A percentile compares a stretch with the other conserved stretches of the same genome.
phyloP scores from a whole-genome alignment of 345 rosid genomes.

The Aethionema arabicum region DNA sequence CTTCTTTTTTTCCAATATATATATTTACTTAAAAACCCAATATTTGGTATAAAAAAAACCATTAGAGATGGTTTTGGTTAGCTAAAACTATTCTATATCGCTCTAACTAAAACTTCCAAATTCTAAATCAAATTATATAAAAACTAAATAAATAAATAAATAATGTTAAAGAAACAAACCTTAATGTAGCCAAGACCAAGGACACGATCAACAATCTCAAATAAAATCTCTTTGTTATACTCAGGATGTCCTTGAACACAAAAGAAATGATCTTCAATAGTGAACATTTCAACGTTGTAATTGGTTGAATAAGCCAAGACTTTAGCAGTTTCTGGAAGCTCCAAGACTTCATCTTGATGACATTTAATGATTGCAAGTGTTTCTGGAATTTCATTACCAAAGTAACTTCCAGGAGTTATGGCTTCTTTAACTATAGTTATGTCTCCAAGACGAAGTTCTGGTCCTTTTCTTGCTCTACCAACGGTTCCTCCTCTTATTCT shows the following conservation, averaged over 20 bases:
- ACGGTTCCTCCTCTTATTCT: constrained; percentile 84
- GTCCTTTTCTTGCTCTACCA: constrained; percentile 66
- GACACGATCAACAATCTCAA: constrained; percentile 72
- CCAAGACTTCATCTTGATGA: constrained; percentile 88
- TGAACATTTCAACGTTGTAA: constrained; percentile 75
- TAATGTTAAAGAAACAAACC: constrained; percentile 35
- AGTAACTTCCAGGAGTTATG: constrained; percentile 26
- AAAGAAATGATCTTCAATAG: constrained; percentile 56
- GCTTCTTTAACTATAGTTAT: constrained; percentile 59
- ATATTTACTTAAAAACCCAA: too few species aligned
- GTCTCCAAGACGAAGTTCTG: constrained; percentile 68
- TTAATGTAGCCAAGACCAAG: constrained; percentile 48
- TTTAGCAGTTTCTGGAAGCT: constrained; percentile 62
- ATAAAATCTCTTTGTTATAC: constrained; percentile 76
- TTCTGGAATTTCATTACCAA: constrained; percentile 46
- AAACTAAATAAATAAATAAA: background rate
- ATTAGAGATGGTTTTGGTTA: too few species aligned
- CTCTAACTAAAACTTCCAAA: too few species aligned
- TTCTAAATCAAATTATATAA: background rate
- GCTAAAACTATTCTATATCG: too few species aligned
- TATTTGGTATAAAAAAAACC: too few species aligned
- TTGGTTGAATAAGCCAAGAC: constrained; percentile 75
- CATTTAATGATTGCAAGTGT: constrained; percentile 63
- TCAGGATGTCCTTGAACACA: constrained; percentile 98
- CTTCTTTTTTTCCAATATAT: too few species aligned